Evolutionary conservation across 176 grass and related monocot genomes (phyloP), one percentile per base, ranked within the genome.

Genomic region (Raddia guianensis): DNA sequence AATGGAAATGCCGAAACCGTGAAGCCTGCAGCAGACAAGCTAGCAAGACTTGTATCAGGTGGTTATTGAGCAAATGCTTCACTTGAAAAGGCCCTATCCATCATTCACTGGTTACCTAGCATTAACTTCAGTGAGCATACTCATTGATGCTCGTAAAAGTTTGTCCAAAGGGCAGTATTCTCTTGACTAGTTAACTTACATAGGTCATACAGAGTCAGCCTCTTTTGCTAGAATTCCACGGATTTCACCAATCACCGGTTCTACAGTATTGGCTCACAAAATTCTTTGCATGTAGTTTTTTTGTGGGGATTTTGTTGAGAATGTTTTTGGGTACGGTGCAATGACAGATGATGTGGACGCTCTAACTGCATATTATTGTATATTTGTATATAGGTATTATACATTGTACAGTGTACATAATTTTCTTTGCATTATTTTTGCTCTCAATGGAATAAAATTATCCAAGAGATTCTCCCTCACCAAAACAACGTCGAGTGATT

Each of bases 11-110:
- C 37, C 47, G 66, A 80, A 55, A 73, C 58, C 16, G 21, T 85
- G 37, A 66, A 80, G 77, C 75, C 83, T 84, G 87, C 87, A 45
- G 77, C n/a, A 66, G 67, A 86, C 68, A 86, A 64, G 66, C 74
- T 89, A 51, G 37, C 83, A 47, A 72, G 54, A 74, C 60, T 86
- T 62, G 57, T 62, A 50, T 45, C 60, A 6, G 50, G 14, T 78
- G 59, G 57, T 48, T 73, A 21, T 76, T 70, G 55, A 74, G 70
- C 20, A 64, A 65, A 84, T 68, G 21, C 11, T 57, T 69, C 44
- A 18, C 63, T 32, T 11, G 32, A 27, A 54, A 72, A 66, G 34
- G 12, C 43, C 44, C 7, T 77, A 40, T 13, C 13, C 19, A 48
- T 56, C 42, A 64, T 46, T 55, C 53, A 58, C 45, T 79, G 52